phyloP scores from a whole-genome alignment of 2,329 filamentous ascomycete species.

The Aspergillus phoenicis region DNA sequence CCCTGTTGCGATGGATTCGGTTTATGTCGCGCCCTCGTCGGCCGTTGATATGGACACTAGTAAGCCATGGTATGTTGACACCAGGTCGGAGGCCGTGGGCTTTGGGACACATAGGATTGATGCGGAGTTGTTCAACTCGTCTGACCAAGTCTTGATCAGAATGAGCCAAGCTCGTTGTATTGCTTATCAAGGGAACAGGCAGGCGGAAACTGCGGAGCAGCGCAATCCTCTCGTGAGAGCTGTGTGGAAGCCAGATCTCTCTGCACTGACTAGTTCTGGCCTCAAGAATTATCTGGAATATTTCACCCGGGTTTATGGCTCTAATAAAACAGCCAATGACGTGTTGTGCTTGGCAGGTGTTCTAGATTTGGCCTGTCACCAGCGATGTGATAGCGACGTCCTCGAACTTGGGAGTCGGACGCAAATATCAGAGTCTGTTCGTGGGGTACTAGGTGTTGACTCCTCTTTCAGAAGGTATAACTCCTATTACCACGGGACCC shows the following conservation, averaged over 20 bases:
- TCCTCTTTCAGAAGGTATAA: not conserved
- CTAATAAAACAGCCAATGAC: not conserved
- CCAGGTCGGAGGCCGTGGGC: not conserved
- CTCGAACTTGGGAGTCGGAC: not conserved
- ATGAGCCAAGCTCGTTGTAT: conserved; percentile 4
- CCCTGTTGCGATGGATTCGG: not conserved
- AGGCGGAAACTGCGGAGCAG: not conserved
- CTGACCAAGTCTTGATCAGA: not conserved
- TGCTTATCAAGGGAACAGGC: not conserved
- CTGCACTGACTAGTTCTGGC: not conserved
- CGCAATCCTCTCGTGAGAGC: not conserved
- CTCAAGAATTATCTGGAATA: not conserved
- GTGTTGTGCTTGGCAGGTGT: not conserved
- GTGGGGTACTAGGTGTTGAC: not conserved
- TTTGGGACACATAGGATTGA: not conserved
- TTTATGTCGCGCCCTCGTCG: not conserved
- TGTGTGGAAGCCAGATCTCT: conserved; percentile 10
- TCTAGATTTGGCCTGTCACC: conserved; percentile 4
- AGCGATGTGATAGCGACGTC: not conserved
- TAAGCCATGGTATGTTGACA: not conserved
- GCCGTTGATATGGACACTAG: not conserved
- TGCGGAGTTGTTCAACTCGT: not conserved
- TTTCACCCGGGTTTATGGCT: not conserved
- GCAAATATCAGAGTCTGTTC: not conserved
- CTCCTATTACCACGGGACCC: not conserved